Evolutionary conservation across 139 green algal species (phyloP).

Genomic region (Nannochloris sp.): DNA sequence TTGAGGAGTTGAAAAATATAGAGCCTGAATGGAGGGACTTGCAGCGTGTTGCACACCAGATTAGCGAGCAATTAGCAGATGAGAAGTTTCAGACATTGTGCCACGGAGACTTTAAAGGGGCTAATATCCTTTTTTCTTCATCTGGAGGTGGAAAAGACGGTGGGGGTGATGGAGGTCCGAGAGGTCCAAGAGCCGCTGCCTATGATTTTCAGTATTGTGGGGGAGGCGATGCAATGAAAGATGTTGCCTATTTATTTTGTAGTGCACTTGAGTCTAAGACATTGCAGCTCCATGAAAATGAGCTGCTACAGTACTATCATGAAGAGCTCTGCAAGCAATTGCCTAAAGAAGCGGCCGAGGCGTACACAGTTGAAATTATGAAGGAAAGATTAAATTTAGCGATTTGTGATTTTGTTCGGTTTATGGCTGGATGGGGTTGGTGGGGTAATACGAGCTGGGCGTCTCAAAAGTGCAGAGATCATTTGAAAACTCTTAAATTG

Average conservation of each 20-base stretch:
- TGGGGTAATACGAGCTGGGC: conserved; percentile 3
- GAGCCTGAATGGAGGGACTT: background rate
- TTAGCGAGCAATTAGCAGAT: background rate
- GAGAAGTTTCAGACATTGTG: background rate
- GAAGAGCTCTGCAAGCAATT: background rate
- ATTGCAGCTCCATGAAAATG: background rate
- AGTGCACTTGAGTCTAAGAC: background rate
- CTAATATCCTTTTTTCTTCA: background rate
- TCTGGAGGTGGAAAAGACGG: too few species aligned
- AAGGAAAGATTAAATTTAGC: background rate
- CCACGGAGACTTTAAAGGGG: conserved; percentile 1
- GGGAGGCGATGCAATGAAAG: background rate
- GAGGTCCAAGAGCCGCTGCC: too few species aligned
- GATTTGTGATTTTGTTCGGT: background rate
- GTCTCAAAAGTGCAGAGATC: too few species aligned
- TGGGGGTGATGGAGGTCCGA: background rate
- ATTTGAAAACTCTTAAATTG: too few species aligned
- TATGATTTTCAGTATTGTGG: conserved; percentile 14
- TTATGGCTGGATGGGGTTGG: conserved; percentile 4
- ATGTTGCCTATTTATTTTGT: conserved; percentile 6
- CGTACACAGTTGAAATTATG: conserved; percentile 1
- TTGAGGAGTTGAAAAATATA: background rate
- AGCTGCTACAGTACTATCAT: conserved; percentile 4
- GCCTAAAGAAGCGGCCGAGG: background rate
- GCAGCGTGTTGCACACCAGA: background rate